These are phyloP conservation scores for Malassezia obtusa DNA, from an alignment of 1,284 basidiomycete species.

Conservation along the genomic window DNA sequence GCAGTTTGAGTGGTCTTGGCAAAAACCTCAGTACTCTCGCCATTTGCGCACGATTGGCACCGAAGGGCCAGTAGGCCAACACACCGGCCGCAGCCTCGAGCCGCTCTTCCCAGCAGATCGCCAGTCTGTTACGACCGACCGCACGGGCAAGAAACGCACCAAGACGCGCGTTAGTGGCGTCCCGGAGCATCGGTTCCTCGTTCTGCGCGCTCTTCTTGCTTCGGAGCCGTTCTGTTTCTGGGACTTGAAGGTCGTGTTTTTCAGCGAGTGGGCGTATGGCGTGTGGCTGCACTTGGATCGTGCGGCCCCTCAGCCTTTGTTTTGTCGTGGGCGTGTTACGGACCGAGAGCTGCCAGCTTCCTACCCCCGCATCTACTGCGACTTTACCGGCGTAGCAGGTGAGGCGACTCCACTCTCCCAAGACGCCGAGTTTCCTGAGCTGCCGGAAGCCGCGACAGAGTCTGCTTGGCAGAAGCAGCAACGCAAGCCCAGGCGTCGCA, in stretches of 20 bases:
- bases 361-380: conserved; percentile 25
- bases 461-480: conserved; percentile 9
- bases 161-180: not conserved
- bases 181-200: conserved; percentile 39
- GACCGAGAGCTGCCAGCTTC: not conserved
- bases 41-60: conserved; percentile 33
- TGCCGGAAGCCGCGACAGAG: conserved; percentile 5
- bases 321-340: not conserved
- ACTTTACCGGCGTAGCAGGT: conserved; percentile 38
- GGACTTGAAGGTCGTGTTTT: conserved; percentile 37
- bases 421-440: not conserved
- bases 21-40: conserved; percentile 56
- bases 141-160: conserved; percentile 1
- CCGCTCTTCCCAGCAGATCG: conserved; percentile 24
- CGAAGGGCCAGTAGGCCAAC: not conserved
- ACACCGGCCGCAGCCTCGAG: conserved; percentile 4
- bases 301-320: conserved; percentile 9
- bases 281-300: conserved; percentile 21
- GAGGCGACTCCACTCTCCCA: conserved; percentile 14
- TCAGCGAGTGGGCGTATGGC: conserved; percentile 35
- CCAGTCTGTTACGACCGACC: not conserved
- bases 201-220: conserved; percentile 35
- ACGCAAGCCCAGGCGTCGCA: not conserved
- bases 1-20: conserved; percentile 87
- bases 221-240: conserved; percentile 42